These are phyloP conservation scores for Obelidium mucronatum DNA, from an alignment of 192 early-diverging fungal genomes.

Conservation along the genomic window DNA sequence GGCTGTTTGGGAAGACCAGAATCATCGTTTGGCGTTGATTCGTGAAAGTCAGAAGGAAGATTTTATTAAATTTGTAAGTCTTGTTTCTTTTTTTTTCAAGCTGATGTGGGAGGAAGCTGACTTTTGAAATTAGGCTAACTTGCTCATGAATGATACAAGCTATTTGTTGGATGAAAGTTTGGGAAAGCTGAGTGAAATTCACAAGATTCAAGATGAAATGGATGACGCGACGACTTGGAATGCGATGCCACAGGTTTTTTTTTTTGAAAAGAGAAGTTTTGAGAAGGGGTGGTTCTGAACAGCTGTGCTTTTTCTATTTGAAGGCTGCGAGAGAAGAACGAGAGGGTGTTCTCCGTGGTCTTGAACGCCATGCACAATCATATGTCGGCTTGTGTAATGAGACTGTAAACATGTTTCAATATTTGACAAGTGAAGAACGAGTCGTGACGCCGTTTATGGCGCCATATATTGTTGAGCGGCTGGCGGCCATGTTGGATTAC, in stretches of 20 bases:
- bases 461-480: conserved; percentile 85
- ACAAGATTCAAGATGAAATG: conserved; percentile 82
- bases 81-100: too few relatives aligned
- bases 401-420: conserved; percentile 91
- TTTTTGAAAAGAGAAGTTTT: neutral
- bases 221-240: conserved; percentile 60
- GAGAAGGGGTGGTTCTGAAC: neutral
- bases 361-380: conserved; percentile 86
- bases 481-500: conserved; percentile 98
- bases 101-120: too few relatives aligned
- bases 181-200: conserved; percentile 85
- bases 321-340: conserved; percentile 69
- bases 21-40: conserved; percentile 73
- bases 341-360: conserved; percentile 58
- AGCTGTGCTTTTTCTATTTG: neutral
- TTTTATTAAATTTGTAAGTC: conserved; percentile 90
- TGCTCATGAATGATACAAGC: conserved; percentile 95
- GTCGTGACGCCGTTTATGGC: conserved; percentile 87
- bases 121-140: too few relatives aligned
- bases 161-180: conserved; percentile 94
- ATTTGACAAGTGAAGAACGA: conserved; percentile 72
- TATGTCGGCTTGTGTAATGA: conserved; percentile 90
- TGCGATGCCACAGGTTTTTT: conserved; percentile 54
- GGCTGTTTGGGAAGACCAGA: conserved; percentile 74
- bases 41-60: conserved; percentile 71